These are phyloP conservation scores for Aspergillus versicolor DNA, from an alignment of 2,329 filamentous ascomycete species.

Conservation along the genomic window DNA sequence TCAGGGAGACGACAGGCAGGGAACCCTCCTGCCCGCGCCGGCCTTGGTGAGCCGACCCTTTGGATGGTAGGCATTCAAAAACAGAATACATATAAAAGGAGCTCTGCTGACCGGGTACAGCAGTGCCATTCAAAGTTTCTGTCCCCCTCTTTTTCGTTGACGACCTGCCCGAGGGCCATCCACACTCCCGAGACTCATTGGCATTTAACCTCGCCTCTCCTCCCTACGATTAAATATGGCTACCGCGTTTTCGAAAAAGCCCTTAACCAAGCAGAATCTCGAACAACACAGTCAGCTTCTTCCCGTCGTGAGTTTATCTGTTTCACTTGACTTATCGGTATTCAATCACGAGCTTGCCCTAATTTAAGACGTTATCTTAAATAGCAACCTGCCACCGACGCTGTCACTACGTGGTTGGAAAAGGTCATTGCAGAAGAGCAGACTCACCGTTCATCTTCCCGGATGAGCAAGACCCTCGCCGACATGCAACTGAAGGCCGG, in stretches of 20 bases:
- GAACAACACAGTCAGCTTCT: conserved; percentile 5
- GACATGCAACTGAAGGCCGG: neutral
- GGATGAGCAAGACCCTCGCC: neutral
- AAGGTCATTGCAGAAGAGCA: conserved; percentile 22
- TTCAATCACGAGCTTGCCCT: neutral
- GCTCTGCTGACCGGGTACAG: neutral
- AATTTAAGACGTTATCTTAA: neutral
- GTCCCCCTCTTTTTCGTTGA: neutral
- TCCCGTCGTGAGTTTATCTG: neutral
- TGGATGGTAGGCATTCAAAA: neutral
- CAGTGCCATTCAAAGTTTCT: neutral
- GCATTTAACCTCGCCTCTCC: neutral
- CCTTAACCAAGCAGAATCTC: conserved; percentile 14
- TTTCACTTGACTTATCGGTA: neutral
- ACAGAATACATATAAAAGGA: conserved; percentile 4
- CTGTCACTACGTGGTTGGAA: conserved; percentile 15
- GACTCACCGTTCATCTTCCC: conserved; percentile 15
- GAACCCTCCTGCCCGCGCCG: neutral
- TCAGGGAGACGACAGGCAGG: neutral
- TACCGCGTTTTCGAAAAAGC: neutral
- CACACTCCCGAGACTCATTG: neutral
- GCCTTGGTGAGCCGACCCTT: neutral
- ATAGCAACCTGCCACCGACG: neutral
- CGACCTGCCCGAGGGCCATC: neutral
- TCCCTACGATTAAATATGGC: neutral